Evolutionary conservation across 208 protist genomes (phyloP).

Genomic region (Trypanosoma caninum): DNA sequence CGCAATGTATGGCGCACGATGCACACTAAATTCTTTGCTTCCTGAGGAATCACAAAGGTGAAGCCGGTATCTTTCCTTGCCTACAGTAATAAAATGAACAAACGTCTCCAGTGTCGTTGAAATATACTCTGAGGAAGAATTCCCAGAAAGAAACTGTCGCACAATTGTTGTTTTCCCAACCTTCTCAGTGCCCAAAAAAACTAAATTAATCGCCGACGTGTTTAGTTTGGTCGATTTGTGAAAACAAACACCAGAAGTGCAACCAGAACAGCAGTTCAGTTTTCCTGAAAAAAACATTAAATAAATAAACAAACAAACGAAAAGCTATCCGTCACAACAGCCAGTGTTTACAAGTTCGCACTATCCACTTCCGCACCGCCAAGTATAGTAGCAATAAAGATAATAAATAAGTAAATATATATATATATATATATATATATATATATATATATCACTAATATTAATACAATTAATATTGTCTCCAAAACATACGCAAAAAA

Average conservation of each 20-base stretch:
- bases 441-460: too few species aligned
- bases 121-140: slow-evolving; percentile 24
- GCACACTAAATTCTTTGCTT: slow-evolving; percentile 33
- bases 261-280: too few species aligned
- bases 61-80: slow-evolving; percentile 31
- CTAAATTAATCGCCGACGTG: slow-evolving; percentile 17
- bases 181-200: slow-evolving; percentile 38
- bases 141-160: slow-evolving; percentile 42
- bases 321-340: too few species aligned
- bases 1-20: slow-evolving; percentile 51
- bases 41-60: slow-evolving; percentile 56
- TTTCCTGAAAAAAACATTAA: background rate
- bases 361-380: too few species aligned
- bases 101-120: slow-evolving; percentile 55
- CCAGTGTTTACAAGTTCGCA: too few species aligned
- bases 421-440: too few species aligned
- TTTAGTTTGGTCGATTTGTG: too few species aligned
- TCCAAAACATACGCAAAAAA: too few species aligned
- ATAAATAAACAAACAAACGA: background rate
- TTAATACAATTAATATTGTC: too few species aligned
- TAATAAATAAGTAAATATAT: too few species aligned
- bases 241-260: too few species aligned
- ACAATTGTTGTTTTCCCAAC: slow-evolving; percentile 60
- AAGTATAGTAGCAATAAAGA: too few species aligned
- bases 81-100: slow-evolving; percentile 30